Conservation (phyloP, 345 rosid species). For the Geranium rotundifolium region DNA sequence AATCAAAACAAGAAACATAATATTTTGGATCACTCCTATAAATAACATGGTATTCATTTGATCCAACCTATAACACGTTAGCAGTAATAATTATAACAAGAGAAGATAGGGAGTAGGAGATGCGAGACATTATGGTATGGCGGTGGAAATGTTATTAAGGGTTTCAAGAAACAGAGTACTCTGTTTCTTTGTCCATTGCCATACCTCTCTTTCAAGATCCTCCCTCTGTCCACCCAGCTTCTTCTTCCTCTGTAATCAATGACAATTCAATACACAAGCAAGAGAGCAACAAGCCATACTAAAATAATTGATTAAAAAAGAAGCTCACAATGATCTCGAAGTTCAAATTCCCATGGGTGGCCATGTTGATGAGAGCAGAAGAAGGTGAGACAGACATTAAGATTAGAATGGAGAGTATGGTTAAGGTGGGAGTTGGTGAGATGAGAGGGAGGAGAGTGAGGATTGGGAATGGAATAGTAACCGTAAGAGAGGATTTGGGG, state of each 20-base stretch:
- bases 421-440: background rate
- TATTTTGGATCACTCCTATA: too few species aligned
- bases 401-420: background rate
- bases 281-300: background rate
- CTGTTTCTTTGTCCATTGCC: background rate
- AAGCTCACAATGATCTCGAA: too few species aligned
- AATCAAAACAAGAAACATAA: too few species aligned
- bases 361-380: background rate
- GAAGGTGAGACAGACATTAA: too few species aligned
- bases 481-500: background rate
- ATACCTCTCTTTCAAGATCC: constrained; percentile 82
- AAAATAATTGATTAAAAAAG: too few species aligned
- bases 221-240: constrained; percentile 52
- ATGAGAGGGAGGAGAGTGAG: background rate
- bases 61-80: too few species aligned
- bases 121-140: too few species aligned
- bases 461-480: background rate
- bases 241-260: constrained; percentile 46
- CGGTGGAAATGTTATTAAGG: background rate
- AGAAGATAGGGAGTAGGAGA: too few species aligned
- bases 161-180: background rate
- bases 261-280: background rate
- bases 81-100: too few species aligned
- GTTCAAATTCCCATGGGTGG: background rate
- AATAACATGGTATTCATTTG: too few species aligned